Percentiles rank a stretch among this genome's conserved stretches.
Evolutionary conservation across 805 yeast genomes (phyloP).

Genomic region (Candida hungchunana): DNA sequence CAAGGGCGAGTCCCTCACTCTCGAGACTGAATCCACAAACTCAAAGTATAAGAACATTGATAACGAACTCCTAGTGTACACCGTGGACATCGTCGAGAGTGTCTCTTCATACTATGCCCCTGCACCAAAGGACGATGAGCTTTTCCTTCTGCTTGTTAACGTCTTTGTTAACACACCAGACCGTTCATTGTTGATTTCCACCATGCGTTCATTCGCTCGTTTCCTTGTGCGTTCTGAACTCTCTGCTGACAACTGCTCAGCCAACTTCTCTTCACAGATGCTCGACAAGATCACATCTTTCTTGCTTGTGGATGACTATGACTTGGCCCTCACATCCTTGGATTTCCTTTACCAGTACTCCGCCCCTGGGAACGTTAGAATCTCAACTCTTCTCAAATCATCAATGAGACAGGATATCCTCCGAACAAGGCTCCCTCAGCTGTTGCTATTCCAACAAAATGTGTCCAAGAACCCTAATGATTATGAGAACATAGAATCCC

Average conservation of each 20-base stretch:
- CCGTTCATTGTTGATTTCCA: slow-evolving; percentile 62
- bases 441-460: slow-evolving; percentile 47
- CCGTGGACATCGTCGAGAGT: slow-evolving; percentile 79
- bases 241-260: slow-evolving; percentile 46
- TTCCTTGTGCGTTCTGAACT: slow-evolving; percentile 58
- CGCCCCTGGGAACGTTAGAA: slow-evolving; percentile 56
- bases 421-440: slow-evolving; percentile 56
- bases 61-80: slow-evolving; percentile 61
- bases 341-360: slow-evolving; percentile 81
- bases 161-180: slow-evolving; percentile 55
- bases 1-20: slow-evolving; percentile 24
- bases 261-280: slow-evolving; percentile 39
- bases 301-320: slow-evolving; percentile 62
- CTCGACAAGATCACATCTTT: slow-evolving; percentile 55
- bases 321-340: slow-evolving; percentile 65
- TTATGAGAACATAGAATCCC: slow-evolving; percentile 21
- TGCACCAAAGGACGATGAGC: slow-evolving; percentile 61
- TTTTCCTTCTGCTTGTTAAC: slow-evolving; percentile 53
- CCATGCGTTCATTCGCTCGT: slow-evolving; percentile 74
- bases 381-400: slow-evolving; percentile 46
- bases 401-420: slow-evolving; percentile 47
- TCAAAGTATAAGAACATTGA: slow-evolving; percentile 23
- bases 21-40: slow-evolving; percentile 26
- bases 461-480: slow-evolving; percentile 32
- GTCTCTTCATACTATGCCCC: slow-evolving; percentile 80